These are phyloP conservation scores for Solanum etuberosum DNA, from an alignment of 257 asterid genomes.

Conservation along the genomic window DNA sequence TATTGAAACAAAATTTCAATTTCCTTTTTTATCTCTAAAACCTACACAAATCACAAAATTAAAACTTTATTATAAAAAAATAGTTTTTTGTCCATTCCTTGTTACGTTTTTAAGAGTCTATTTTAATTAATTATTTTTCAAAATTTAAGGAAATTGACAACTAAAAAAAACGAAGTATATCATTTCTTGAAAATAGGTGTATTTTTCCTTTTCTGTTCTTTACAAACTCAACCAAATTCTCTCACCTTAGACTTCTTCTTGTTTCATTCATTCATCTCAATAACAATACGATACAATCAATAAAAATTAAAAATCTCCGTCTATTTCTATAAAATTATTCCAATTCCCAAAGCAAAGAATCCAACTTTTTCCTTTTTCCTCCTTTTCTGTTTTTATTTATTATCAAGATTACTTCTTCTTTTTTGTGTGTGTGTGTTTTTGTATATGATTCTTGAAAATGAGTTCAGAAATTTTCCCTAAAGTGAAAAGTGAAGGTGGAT, in stretches of 20 bases:
- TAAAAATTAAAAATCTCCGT: background rate
- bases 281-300: background rate
- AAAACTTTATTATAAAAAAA: background rate
- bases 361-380: background rate
- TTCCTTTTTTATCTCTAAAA: background rate
- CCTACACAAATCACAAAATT: background rate
- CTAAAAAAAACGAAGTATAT: too few species aligned
- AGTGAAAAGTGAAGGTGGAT: conserved; percentile 22
- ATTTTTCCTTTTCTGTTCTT: background rate
- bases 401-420: background rate
- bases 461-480: conserved; percentile 9
- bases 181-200: background rate
- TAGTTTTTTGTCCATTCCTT: background rate
- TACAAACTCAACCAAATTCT: background rate
- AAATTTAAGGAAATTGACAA: background rate
- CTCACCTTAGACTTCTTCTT: background rate
- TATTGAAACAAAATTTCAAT: background rate
- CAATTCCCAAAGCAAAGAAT: background rate
- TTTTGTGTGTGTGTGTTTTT: background rate
- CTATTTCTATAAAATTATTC: background rate
- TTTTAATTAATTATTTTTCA: background rate
- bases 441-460: background rate
- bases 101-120: background rate
- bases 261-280: background rate
- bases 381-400: background rate